phyloP scores from a whole-genome alignment of 2,329 filamentous ascomycete genomes.

The Scedosporium dehoogii region DNA sequence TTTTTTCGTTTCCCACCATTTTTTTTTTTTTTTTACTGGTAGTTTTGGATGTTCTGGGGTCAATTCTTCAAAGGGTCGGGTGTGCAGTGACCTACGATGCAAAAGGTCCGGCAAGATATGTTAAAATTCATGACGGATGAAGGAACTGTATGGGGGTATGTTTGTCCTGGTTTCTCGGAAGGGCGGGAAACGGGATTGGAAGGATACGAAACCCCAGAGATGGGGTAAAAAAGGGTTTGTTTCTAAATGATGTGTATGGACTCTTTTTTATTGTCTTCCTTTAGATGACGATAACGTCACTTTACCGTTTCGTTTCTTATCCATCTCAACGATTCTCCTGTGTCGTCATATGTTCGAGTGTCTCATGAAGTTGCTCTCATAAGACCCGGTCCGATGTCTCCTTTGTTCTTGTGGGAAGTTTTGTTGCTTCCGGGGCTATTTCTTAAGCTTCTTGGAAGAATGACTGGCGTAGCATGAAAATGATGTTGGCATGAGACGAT shows the following conservation, averaged over 20 bases:
- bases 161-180: neutral
- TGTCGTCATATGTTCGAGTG: no score
- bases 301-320: no score
- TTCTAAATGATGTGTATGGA: no score
- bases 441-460: neutral
- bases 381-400: neutral
- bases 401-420: neutral
- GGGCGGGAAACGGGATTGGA: neutral
- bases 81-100: no score
- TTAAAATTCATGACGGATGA: neutral
- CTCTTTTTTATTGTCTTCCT: no score
- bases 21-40: neutral
- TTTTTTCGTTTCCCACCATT: conserved; percentile 6
- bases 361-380: no score
- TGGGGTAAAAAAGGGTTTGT: no score
- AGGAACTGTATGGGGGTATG: neutral
- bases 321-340: no score
- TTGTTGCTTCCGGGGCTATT: no score
- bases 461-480: neutral
- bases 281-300: no score
- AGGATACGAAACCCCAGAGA: no score
- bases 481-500: neutral
- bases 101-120: neutral
- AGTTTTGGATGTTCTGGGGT: neutral
- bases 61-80: no score